phyloP scores from a whole-genome alignment of 257 asterid species.

The Solanum bulbocastanum region DNA sequence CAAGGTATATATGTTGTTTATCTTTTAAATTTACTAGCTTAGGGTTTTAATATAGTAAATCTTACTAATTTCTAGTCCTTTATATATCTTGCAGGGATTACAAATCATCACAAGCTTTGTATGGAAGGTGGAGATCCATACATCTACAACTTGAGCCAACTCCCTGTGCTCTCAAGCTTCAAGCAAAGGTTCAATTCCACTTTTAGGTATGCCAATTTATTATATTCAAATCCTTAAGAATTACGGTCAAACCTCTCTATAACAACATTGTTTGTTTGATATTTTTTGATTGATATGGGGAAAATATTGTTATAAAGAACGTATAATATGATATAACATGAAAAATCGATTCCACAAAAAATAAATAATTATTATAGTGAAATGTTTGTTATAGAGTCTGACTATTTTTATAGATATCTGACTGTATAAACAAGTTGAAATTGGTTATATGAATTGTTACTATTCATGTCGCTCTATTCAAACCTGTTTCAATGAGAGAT shows the following conservation, averaged over 20 bases:
- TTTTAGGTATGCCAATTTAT: slow-evolving; percentile 26
- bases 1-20: slow-evolving; percentile 30
- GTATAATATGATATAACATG: background rate
- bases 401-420: background rate
- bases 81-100: slow-evolving; percentile 17
- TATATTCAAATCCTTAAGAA: background rate
- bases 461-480: background rate
- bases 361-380: background rate
- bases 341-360: background rate
- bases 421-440: background rate
- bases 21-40: background rate
- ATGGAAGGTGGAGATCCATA: slow-evolving; percentile 52
- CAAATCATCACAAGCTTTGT: slow-evolving; percentile 25
- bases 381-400: background rate
- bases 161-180: slow-evolving; percentile 30
- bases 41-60: slow-evolving; percentile 9
- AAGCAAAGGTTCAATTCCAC: slow-evolving; percentile 13
- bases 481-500: background rate
- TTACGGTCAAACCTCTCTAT: background rate
- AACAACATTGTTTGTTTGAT: background rate
- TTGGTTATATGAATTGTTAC: background rate
- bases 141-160: slow-evolving; percentile 51
- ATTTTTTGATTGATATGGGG: background rate
- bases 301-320: too few relatives aligned
- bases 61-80: background rate